A percentile compares a stretch with the other conserved stretches of the same genome.
phyloP scores from a whole-genome alignment of 2,329 filamentous ascomycete genomes.

The Cladophialophora chaetospira region DNA sequence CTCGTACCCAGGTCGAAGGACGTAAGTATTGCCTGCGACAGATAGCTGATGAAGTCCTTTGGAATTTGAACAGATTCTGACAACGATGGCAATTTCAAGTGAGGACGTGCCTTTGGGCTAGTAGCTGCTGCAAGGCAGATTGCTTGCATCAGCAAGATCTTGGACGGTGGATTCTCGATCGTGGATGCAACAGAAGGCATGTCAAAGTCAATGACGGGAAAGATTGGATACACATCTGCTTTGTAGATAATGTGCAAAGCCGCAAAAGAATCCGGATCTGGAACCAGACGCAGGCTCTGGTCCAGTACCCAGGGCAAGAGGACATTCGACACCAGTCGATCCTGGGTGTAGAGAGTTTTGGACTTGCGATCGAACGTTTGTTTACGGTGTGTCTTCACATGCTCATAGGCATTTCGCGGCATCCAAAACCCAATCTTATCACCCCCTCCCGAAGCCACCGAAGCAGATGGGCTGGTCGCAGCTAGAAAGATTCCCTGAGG shows the following conservation, averaged over 20 bases:
- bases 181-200: slow-evolving; percentile 11
- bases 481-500: slow-evolving; percentile 63
- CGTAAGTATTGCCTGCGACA: background rate
- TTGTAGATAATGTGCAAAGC: background rate
- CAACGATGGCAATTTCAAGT: background rate
- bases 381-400: background rate
- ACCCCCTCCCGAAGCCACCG: background rate
- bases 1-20: background rate
- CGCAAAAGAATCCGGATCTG: background rate
- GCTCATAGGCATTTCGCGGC: background rate
- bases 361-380: background rate
- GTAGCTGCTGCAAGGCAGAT: slow-evolving; percentile 59
- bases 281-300: background rate
- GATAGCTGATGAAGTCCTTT: background rate
- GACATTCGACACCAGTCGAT: background rate
- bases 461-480: slow-evolving; percentile 47
- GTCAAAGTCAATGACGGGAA: background rate
- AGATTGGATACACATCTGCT: background rate
- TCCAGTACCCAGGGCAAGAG: background rate
- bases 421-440: background rate
- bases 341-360: background rate
- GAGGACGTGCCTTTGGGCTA: slow-evolving; percentile 44
- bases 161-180: slow-evolving; percentile 33
- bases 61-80: background rate
- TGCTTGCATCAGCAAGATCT: slow-evolving; percentile 53